These are phyloP conservation scores for Mycena filopes DNA, from an alignment of 768 basidiomycete genomes.

Conservation along the genomic window DNA sequence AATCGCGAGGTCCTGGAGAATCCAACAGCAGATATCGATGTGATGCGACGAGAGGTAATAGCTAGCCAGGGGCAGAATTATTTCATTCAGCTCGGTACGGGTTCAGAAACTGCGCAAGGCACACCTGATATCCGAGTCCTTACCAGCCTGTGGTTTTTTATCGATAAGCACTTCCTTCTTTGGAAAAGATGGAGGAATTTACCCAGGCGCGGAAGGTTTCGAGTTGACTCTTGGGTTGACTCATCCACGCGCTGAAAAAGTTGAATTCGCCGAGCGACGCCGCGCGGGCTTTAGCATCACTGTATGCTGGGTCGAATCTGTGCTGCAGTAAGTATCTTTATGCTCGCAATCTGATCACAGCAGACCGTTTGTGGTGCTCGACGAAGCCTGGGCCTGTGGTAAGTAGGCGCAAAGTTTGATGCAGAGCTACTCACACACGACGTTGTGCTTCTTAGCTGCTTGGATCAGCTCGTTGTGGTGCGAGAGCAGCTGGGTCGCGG, in stretches of 20 bases:
- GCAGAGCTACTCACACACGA: constrained; percentile 62
- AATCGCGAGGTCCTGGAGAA: constrained; percentile 77
- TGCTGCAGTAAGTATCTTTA: background rate
- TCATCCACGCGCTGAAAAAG: constrained; percentile 98
- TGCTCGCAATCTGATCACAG: background rate
- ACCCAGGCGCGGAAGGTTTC: constrained; percentile 96
- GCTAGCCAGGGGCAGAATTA: constrained; percentile 49
- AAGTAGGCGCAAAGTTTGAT: background rate
- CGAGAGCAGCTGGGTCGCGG: constrained; percentile 85
- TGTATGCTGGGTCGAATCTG: constrained; percentile 91
- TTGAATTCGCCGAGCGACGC: constrained; percentile 88
- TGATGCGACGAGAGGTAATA: constrained; percentile 97
- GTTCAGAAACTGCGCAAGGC: background rate
- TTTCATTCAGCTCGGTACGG: constrained; percentile 20
- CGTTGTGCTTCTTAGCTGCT: constrained; percentile 80
- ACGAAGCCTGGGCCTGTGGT: constrained; percentile 61
- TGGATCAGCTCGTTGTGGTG: constrained; percentile 85
- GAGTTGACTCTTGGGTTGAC: constrained; percentile 93
- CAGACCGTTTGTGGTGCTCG: constrained; percentile 92
- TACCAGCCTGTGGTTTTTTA: too few species aligned
- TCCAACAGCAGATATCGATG: constrained; percentile 91
- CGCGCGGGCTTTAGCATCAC: constrained; percentile 86
- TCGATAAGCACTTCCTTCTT: too few species aligned
- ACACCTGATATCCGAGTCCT: constrained; percentile 91
- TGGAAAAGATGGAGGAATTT: too few species aligned